phyloP scores from a whole-genome alignment of 148 eudicot genomes.

The Vaccinium vitisidaea region DNA sequence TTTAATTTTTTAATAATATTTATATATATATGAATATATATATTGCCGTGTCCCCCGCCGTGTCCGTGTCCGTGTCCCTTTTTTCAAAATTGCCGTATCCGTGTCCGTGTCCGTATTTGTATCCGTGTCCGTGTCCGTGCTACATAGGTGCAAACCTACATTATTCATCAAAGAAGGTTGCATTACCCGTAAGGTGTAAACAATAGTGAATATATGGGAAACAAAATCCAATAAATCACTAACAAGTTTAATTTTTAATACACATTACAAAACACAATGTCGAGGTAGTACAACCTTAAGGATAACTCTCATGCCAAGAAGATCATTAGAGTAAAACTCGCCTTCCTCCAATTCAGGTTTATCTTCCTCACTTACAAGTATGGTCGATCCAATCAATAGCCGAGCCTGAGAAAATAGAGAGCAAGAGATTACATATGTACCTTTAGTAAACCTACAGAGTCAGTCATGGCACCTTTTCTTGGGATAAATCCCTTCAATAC shows the following conservation, averaged over 20 bases:
- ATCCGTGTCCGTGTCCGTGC: too few species aligned
- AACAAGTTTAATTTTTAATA: not conserved
- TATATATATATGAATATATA: too few species aligned
- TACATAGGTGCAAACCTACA: not conserved
- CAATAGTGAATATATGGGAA: not conserved
- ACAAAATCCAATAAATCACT: not conserved
- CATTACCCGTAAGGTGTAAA: not conserved
- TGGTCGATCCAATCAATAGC: conserved; percentile 75
- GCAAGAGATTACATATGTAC: not conserved
- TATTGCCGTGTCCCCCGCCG: too few species aligned
- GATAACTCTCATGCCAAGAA: conserved; percentile 81
- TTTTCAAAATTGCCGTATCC: too few species aligned
- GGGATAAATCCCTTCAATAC: not conserved
- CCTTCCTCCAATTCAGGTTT: conserved; percentile 88
- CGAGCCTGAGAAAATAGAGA: conserved; percentile 52
- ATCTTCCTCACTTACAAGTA: conserved; percentile 68
- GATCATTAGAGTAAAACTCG: conserved; percentile 86
- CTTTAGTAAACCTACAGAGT: not conserved
- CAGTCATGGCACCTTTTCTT: not conserved
- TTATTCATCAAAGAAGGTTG: not conserved
- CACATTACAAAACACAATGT: not conserved
- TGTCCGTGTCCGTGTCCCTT: too few species aligned
- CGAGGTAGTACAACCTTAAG: conserved; percentile 57
- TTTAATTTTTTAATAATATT: too few species aligned
- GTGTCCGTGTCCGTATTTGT: too few species aligned